Percentiles rank a stretch among this genome's conserved stretches.
Conservation (phyloP, 257 asterid species). For the Primulina tabacum region DNA sequence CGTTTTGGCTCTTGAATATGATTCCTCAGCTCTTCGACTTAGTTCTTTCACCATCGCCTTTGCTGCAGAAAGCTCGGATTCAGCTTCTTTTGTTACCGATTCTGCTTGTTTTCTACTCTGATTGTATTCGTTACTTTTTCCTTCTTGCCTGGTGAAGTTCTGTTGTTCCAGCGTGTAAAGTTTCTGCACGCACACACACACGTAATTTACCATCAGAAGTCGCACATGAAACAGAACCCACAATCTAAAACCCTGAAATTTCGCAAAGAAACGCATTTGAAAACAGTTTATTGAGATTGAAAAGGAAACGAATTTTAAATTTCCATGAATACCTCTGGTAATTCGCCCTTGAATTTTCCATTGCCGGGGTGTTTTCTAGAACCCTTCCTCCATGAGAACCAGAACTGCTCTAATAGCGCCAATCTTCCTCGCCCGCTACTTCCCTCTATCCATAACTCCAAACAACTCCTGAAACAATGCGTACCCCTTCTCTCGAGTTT, state of each 20-base stretch:
- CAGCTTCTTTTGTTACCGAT: constrained; percentile 36
- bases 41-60: constrained; percentile 45
- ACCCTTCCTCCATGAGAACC: constrained; percentile 34
- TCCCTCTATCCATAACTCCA: constrained; percentile 28
- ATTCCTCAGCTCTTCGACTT: constrained; percentile 44
- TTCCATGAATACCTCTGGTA: constrained; percentile 41
- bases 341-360: constrained; percentile 29
- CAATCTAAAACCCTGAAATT: neutral
- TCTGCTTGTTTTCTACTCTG: constrained; percentile 43
- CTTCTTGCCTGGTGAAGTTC: constrained; percentile 55
- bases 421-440: constrained; percentile 27
- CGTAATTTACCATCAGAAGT: neutral
- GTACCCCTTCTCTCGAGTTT: neutral
- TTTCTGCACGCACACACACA: constrained; percentile 21
- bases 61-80: constrained; percentile 51
- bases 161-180: constrained; percentile 34
- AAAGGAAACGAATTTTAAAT: neutral
- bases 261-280: constrained; percentile 7
- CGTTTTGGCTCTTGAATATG: constrained; percentile 42
- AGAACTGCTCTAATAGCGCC: constrained; percentile 50
- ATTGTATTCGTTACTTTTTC: constrained; percentile 27
- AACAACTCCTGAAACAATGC: neutral
- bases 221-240: constrained; percentile 16
- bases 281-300: neutral
- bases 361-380: constrained; percentile 33